Conservation (phyloP, 2,329 filamentous ascomycete species). For the Apiospora pterosperma region DNA sequence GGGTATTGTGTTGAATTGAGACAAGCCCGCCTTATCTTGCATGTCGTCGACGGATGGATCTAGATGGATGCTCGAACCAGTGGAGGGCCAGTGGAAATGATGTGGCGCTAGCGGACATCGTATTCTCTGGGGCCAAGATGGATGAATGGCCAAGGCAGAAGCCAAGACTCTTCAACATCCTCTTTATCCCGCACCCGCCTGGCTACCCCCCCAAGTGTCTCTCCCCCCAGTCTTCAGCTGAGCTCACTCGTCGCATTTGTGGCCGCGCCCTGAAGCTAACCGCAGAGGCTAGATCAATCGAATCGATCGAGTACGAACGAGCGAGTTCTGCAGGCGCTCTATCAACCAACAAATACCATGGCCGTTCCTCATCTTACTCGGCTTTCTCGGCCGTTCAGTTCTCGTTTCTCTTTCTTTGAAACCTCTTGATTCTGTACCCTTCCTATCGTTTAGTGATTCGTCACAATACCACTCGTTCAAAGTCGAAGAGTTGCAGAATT, state of each 20-base stretch:
- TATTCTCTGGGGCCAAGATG: constrained; percentile 1
- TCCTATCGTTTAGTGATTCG: neutral
- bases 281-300: neutral
- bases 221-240: neutral
- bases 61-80: neutral
- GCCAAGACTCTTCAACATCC: neutral
- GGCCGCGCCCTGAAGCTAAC: neutral
- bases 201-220: neutral
- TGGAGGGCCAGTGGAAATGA: neutral
- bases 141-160: neutral
- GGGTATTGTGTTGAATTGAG: neutral
- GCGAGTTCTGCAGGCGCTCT: neutral
- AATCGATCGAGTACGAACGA: neutral
- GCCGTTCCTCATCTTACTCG: neutral
- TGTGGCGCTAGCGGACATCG: neutral
- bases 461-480: neutral
- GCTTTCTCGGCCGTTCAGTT: neutral
- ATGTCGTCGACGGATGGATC: neutral
- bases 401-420: neutral
- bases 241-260: too few species aligned
- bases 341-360: neutral
- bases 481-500: neutral
- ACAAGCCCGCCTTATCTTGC: neutral
- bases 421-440: neutral
- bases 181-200: neutral